phyloP scores from a whole-genome alignment of 2,329 filamentous ascomycete species.

The Penicillium sp. region DNA sequence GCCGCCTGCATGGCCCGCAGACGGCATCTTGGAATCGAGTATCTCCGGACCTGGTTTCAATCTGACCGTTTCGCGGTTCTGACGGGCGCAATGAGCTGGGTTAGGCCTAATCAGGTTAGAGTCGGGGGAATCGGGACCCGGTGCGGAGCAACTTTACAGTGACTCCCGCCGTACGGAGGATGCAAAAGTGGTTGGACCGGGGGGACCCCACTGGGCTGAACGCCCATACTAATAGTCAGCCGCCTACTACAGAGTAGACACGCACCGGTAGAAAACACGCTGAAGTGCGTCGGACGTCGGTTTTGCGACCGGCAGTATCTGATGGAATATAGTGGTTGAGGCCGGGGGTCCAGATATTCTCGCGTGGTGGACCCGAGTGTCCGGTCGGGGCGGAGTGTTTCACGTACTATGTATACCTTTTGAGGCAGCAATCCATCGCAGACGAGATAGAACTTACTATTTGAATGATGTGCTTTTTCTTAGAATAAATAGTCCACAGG shows the following conservation, averaged over 20 bases:
- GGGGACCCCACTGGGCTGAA: no score
- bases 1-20: slow-evolving; percentile 2
- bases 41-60: not conserved
- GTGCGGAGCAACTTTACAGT: slow-evolving; percentile 7
- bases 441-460: not conserved
- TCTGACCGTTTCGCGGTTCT: not conserved
- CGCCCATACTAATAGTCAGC: no score
- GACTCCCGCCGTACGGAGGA: no score
- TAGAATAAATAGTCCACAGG: not conserved
- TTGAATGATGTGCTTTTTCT: not conserved
- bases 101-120: slow-evolving; percentile 3
- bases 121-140: slow-evolving; percentile 10
- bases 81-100: not conserved
- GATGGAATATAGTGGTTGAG: no score
- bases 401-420: not conserved
- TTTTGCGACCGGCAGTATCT: no score
- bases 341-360: no score
- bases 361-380: not conserved
- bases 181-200: no score
- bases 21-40: not conserved
- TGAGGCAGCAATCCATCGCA: not conserved
- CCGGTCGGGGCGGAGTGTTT: not conserved
- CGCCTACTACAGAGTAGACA: no score
- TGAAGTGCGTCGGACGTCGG: no score
- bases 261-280: no score